phyloP scores from a whole-genome alignment of 495 filamentous ascomycete genomes.

The Daldinia grandis region DNA sequence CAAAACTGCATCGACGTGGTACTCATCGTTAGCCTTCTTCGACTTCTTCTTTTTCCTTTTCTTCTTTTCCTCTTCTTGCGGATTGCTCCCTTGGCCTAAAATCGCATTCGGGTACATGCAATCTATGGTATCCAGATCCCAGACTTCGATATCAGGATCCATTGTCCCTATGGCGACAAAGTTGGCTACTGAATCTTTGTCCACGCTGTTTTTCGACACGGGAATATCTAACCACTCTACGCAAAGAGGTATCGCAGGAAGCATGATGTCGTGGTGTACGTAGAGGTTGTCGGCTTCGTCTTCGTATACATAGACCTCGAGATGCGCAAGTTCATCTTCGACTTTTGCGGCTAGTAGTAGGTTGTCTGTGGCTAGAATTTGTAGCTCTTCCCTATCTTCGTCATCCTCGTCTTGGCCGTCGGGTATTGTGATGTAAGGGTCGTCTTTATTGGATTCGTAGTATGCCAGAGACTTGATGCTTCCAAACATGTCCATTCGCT shows the following conservation, averaged over 20 bases:
- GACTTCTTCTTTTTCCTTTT: conserved; percentile 85
- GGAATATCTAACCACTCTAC: conserved; percentile 94
- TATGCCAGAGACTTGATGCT: conserved; percentile 93
- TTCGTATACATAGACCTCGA: conserved; percentile 98
- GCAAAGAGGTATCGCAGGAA: conserved; percentile 93
- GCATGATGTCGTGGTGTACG: conserved; percentile 99
- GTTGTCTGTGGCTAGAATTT: conserved; percentile 92
- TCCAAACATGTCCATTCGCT: conserved; percentile 90
- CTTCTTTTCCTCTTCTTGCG: conserved; percentile 55
- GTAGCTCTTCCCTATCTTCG: conserved; percentile 92
- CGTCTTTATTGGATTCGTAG: conserved; percentile 89
- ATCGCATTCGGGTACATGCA: conserved; percentile 98
- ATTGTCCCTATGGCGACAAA: conserved; percentile 96
- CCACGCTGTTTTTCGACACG: conserved; percentile 71
- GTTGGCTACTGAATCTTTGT: conserved; percentile 72
- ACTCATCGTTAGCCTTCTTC: conserved; percentile 86
- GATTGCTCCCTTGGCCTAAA: conserved; percentile 79
- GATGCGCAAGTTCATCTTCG: conserved; percentile 95
- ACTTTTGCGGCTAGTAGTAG: conserved; percentile 89
- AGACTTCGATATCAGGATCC: conserved; percentile 98
- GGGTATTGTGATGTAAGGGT: conserved; percentile 93
- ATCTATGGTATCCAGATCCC: conserved; percentile 95
- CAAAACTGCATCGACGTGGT: conserved; percentile 93
- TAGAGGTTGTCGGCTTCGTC: conserved; percentile 94
- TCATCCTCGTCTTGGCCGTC: conserved; percentile 74